Evolutionary conservation across 192 early-diverging fungal species (phyloP), one percentile per base, ranked within the genome.

Genomic region (Coemansia sp.): DNA sequence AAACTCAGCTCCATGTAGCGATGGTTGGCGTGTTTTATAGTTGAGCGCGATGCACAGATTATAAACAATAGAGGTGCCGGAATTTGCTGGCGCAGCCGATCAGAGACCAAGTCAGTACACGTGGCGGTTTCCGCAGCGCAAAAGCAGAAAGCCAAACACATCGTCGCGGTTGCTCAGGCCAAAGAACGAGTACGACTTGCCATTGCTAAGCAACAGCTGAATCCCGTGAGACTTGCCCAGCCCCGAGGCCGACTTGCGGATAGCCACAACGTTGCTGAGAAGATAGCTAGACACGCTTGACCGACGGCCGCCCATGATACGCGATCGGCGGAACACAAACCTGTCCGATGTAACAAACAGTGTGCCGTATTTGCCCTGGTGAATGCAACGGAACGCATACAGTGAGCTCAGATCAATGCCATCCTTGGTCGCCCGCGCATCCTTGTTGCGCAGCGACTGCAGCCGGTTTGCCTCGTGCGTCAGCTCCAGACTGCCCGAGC

Each of bases 341-440:
- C 53, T 42, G 36, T 75, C 72, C 6, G 50, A 50, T 0, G 65
- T 75, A 19, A 75, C 72, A 64, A 75, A 75, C 61, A 75, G 45
- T 17, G 72, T 75, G 39, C 72, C 72, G 50, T 75, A 75, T 30
- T 68, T 68, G 66, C 72, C 66, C 27, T 53, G 53, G 54, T 75
- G 72, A 8, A 75, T 45, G 58, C 72, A 75, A 31, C 72, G 65
- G 62, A 75, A 75, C 3, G 72, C 72, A 36, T 69, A 75, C 29
- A 75, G 72, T 27, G 65, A 69, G 17, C 25, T 57, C 29, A 61
- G 43, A 35, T 75, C 72, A 8, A 64, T 30, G 7, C 50, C 62
- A 20, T 64, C 57, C 15, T 46, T 53, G 4, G 72, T 34, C 10
- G 61, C 53, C n/a, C 52, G 65, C 40, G 72, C 72, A 31, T 75